These are phyloP conservation scores for Niveomyces coronatus DNA, from an alignment of 2,329 filamentous ascomycete species.

Conservation along the genomic window DNA sequence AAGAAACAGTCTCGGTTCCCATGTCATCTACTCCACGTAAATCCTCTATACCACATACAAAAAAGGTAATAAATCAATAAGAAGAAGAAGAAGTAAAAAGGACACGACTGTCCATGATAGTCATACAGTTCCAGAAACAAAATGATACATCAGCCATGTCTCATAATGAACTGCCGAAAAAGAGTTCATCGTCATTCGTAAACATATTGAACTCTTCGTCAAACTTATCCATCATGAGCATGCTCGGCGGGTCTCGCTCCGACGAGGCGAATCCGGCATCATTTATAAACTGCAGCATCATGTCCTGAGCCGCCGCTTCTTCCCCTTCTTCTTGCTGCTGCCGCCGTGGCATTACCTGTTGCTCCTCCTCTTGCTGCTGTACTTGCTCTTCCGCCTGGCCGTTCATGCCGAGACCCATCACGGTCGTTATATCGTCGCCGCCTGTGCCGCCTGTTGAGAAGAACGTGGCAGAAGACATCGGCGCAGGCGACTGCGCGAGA, in stretches of 20 bases:
- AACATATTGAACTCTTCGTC: conserved; percentile 47
- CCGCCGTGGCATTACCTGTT: too few relatives aligned
- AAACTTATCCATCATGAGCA: conserved; percentile 43
- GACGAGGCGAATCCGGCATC: conserved; percentile 33
- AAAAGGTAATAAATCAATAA: not conserved
- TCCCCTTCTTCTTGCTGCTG: conserved; percentile 22
- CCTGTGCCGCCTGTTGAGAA: conserved; percentile 38
- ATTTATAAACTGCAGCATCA: conserved; percentile 17
- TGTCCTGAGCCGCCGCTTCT: too few relatives aligned
- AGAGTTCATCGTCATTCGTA: conserved; percentile 39
- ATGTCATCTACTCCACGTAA: too few relatives aligned
- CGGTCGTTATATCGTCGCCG: too few relatives aligned
- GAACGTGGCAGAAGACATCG: conserved; percentile 40
- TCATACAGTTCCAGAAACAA: conserved; percentile 12
- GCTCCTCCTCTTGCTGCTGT: too few relatives aligned
- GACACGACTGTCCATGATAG: too few relatives aligned
- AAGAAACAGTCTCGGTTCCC: too few relatives aligned
- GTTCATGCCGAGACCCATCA: too few relatives aligned
- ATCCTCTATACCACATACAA: too few relatives aligned
- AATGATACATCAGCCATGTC: conserved; percentile 4
- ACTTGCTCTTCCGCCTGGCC: too few relatives aligned
- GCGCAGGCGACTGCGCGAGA: conserved; percentile 51
- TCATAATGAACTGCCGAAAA: conserved; percentile 32
- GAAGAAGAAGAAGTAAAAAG: not conserved
- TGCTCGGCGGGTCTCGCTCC: conserved; percentile 34